Evolutionary conservation across 306 rosid species (phyloP).

Genomic region (Casuarina glauca): DNA sequence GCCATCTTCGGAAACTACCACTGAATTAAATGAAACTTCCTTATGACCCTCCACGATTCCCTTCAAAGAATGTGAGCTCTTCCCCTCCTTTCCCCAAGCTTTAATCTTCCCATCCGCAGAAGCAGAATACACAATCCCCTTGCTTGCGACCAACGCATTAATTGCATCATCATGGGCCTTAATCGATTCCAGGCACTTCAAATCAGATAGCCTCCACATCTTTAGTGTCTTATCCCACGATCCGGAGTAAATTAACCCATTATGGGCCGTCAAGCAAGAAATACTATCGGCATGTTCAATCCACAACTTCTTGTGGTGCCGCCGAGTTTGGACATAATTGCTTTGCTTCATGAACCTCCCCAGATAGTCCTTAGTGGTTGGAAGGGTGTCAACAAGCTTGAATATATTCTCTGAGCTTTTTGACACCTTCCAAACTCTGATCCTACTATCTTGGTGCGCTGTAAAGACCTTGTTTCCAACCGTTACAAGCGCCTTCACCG

Average conservation of each 20-base stretch:
- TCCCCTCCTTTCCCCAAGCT: constrained; percentile 68
- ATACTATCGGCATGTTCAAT: constrained; percentile 86
- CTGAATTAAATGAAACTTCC: constrained; percentile 69
- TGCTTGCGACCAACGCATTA: constrained; percentile 66
- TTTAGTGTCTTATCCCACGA: constrained; percentile 94
- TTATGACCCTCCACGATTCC: constrained; percentile 75
- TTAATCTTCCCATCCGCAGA: constrained; percentile 95
- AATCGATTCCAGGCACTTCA: constrained; percentile 86
- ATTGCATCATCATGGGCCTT: constrained; percentile 93
- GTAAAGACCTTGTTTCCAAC: constrained; percentile 74
- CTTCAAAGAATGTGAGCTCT: constrained; percentile 49
- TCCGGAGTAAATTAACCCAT: constrained; percentile 80
- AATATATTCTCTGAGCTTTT: constrained; percentile 73
- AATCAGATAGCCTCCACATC: constrained; percentile 79
- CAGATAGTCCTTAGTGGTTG: constrained; percentile 78
- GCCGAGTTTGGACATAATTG: constrained; percentile 79
- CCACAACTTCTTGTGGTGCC: constrained; percentile 84
- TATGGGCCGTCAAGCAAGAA: constrained; percentile 66
- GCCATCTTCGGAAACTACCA: constrained; percentile 73
- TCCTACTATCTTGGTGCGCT: constrained; percentile 81
- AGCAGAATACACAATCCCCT: constrained; percentile 83
- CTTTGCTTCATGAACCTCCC: constrained; percentile 88
- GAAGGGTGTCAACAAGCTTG: constrained; percentile 65
- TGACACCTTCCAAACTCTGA: constrained; percentile 89
- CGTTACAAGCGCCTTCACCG: constrained; percentile 71